Percentiles rank a stretch among this genome's conserved stretches.
These are phyloP conservation scores for Russula foetens DNA, from an alignment of 768 basidiomycete genomes.

Conservation along the genomic window DNA sequence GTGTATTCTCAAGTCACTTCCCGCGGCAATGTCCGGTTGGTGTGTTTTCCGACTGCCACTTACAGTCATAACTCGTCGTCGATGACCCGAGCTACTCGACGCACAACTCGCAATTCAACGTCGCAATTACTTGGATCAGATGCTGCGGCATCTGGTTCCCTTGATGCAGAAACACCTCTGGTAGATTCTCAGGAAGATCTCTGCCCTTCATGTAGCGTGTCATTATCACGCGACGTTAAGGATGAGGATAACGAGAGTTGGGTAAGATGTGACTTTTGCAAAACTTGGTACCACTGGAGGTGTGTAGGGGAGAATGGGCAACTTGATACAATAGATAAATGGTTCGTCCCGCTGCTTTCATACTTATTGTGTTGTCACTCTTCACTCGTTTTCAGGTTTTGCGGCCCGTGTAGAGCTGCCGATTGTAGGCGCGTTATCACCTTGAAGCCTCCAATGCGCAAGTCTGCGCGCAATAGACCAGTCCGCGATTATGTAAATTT, in stretches of 20 bases:
- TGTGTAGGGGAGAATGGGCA: slow-evolving; percentile 64
- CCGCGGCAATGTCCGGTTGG: neutral
- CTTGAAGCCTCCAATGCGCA: slow-evolving; percentile 69
- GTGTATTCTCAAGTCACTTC: neutral
- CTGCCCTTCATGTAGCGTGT: slow-evolving; percentile 16
- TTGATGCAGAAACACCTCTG: neutral
- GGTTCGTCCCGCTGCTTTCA: slow-evolving; percentile 37
- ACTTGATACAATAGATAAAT: slow-evolving; percentile 67
- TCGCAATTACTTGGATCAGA: neutral
- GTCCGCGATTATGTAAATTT: slow-evolving; percentile 76
- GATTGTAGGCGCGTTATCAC: slow-evolving; percentile 61
- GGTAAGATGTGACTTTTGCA: slow-evolving; percentile 78
- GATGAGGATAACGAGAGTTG: slow-evolving; percentile 59
- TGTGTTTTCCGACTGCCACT: no score
- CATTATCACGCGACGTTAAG: slow-evolving; percentile 21
- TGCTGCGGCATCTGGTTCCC: neutral
- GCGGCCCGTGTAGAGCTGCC: slow-evolving; percentile 49
- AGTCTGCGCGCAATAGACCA: slow-evolving; percentile 67
- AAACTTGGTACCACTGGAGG: slow-evolving; percentile 78
- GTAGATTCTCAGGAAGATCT: slow-evolving; percentile 8
- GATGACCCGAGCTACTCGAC: slow-evolving; percentile 13
- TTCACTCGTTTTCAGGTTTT: slow-evolving; percentile 46
- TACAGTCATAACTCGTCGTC: neutral
- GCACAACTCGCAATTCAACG: slow-evolving; percentile 5
- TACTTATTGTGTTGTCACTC: slow-evolving; percentile 4